These are phyloP conservation scores for Epipyxis sp. DNA, from an alignment of 108 stramenopile genomes.

Conservation along the genomic window DNA sequence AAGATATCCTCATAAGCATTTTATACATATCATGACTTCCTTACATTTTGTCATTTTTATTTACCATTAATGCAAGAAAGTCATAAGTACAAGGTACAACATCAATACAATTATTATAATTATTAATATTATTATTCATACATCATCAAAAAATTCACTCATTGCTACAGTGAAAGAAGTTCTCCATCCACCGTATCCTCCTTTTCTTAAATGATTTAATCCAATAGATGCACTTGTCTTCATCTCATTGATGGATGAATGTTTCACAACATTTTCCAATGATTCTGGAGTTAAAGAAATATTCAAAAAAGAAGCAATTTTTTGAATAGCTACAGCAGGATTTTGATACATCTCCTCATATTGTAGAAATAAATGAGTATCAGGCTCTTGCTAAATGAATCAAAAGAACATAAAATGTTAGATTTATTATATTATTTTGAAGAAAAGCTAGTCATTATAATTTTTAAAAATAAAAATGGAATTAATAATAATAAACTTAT, in stretches of 20 bases:
- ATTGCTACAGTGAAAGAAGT: not conserved
- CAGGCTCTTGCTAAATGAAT: constrained; percentile 9
- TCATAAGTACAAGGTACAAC: not conserved
- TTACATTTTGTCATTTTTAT: too few species aligned
- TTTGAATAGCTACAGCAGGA: not conserved
- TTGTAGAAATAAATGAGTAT: constrained; percentile 11
- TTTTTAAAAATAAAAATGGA: too few species aligned
- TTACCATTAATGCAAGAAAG: too few species aligned
- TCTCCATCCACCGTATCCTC: constrained; percentile 11
- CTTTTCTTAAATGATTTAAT: constrained; percentile 1
- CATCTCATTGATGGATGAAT: constrained; percentile 4
- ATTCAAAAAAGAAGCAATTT: constrained; percentile 5
- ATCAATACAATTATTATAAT: not conserved
- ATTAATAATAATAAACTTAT: too few species aligned
- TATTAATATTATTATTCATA: not conserved
- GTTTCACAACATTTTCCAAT: not conserved
- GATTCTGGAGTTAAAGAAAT: not conserved
- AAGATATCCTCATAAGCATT: too few species aligned
- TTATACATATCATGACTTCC: too few species aligned
- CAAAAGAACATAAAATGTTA: too few species aligned
- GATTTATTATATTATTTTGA: too few species aligned
- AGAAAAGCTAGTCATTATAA: too few species aligned
- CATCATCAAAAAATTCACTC: constrained; percentile 22
- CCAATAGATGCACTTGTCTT: not conserved
- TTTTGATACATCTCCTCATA: constrained; percentile 24